Evolutionary conservation across 768 basidiomycete species (phyloP), one percentile per base, ranked within the genome.

Genomic region (Podaxis sp.): DNA sequence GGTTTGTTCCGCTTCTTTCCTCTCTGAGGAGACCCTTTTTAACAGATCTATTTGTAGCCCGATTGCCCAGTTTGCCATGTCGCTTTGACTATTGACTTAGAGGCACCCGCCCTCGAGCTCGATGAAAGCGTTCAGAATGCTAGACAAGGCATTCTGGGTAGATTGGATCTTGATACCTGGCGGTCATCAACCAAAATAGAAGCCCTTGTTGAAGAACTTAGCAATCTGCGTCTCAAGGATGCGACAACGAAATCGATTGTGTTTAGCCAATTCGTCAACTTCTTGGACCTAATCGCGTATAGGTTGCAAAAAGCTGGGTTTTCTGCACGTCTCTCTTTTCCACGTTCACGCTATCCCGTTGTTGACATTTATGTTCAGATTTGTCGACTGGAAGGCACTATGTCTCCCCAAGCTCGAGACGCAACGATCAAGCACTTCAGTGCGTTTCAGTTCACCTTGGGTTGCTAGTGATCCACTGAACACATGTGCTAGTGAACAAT

Each of bases 111-210:
- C 0, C 76, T 99, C 20, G 96, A 98, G 71, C 71, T 95, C 7
- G 90, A 90, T 64, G 87, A 90, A 67, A 81, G 75, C 56, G 65
- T 73, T 2, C 64, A 75, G 6, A 79, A 70, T 41, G 78, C 77
- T 8, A 86, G 93, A 41, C 97, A 99, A 73, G 97, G 97, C 44
- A 98, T 99, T 56, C 84, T 99, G 13, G 93, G 93, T 28, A 87
- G 96, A 10, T 80, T 99, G 24, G 86, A 99, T 71, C 78, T 98
- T 17, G 87, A 93, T 66, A 88, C 86, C 51, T 97, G 95, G 94
- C 85, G 94, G 53, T 96, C 95, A 1, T 96, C 93, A n/a, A 89
- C 95, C 4, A 99, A 99, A 80, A 93, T 99, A 48, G 97, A 99
- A 72, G 96, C 96, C 2, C 82, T 99, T 4, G 80, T 99, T 3